Conservation (phyloP, 306 rosid species). For the Prunus padus region DNA sequence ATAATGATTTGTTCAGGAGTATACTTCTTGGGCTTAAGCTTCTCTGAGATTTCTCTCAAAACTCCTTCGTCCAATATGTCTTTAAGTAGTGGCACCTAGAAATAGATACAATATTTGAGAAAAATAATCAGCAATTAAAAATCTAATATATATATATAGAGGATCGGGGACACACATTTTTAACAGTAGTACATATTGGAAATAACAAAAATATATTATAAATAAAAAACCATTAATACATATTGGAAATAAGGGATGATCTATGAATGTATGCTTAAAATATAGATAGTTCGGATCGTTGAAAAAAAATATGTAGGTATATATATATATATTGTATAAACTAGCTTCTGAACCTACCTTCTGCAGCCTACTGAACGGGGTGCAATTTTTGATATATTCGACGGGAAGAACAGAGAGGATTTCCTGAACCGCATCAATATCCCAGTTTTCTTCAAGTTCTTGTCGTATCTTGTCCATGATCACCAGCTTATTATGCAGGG, state of each 20-base stretch:
- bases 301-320: no score
- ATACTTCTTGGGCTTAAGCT: conserved; percentile 10
- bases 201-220: no score
- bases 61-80: background rate
- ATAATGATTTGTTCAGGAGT: background rate
- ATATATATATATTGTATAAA: background rate
- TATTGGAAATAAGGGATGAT: no score
- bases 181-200: no score
- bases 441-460: background rate
- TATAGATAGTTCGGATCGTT: no score
- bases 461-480: background rate
- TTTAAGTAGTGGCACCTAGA: background rate
- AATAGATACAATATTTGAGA: no score
- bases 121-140: no score
- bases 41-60: background rate
- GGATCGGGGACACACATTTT: no score
- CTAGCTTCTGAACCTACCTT: background rate
- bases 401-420: background rate
- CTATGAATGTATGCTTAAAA: no score
- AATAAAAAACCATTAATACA: no score
- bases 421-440: background rate
- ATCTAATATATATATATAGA: background rate
- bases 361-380: background rate
- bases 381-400: background rate
- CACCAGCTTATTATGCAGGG: background rate